A percentile compares a stretch with the other conserved stretches of the same genome.
Conservation (phyloP, 164 flowering plant species). For the Aristolochia californica region DNA sequence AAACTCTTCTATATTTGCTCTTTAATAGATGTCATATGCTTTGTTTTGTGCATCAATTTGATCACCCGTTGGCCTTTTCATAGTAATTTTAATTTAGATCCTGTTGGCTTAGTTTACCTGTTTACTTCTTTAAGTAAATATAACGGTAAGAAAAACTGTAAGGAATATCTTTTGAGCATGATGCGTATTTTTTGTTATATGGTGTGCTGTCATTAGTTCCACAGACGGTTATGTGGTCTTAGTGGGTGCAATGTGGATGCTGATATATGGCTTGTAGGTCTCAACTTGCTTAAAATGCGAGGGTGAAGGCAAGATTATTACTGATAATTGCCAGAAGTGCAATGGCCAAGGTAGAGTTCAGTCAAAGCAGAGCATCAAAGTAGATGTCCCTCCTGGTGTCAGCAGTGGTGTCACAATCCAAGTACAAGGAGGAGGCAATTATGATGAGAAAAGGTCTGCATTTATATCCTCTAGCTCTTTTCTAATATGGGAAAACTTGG, state of each 20-base stretch:
- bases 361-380: slow-evolving; percentile 36
- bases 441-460: slow-evolving; percentile 57
- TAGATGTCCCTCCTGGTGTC: slow-evolving; percentile 78
- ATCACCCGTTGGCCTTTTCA: no score
- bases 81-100: no score
- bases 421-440: slow-evolving; percentile 74
- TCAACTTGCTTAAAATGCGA: slow-evolving; percentile 69
- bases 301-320: slow-evolving; percentile 69
- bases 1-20: no score
- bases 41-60: no score
- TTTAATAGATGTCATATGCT: no score
- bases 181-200: no score
- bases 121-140: no score
- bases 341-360: slow-evolving; percentile 49
- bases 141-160: no score
- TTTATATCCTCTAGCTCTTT: neutral
- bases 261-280: slow-evolving; percentile 36
- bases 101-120: no score
- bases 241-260: neutral
- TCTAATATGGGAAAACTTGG: neutral
- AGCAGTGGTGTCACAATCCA: slow-evolving; percentile 67
- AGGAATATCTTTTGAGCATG: no score
- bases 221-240: no score
- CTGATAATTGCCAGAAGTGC: slow-evolving; percentile 61
- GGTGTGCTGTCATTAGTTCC: no score